Base-by-base conservation (phyloP, 148 eudicot species). In the Cornus suecica region DNA sequence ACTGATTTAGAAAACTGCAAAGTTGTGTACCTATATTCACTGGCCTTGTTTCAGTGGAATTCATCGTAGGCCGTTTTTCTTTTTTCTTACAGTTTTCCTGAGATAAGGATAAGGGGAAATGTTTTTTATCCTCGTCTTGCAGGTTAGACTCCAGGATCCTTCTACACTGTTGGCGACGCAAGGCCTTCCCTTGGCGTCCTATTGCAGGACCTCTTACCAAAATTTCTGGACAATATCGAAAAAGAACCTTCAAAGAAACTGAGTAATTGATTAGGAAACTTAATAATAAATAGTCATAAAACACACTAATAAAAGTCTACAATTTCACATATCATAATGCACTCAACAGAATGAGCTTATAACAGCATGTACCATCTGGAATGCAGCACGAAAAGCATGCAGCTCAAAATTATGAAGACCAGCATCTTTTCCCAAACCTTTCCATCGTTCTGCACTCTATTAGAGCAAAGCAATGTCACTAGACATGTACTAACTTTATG, bases 401-500 rank as follows among this genome's bases (percentile, higher is more conserved):
- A 92, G 76, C 81, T 92, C 92, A 83, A 94, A 94, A 82, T 94
- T 94, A 42, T 92, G 92, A 79, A 90, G 79, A 72, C 92, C 91
- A 66, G 88, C 97, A 65, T 84, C 90, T 80, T 84, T 80, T 76
- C 81, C 88, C 78, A 92, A 74, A 68, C 66, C 79, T 78, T 75
- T 83, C 98, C 98, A 94, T 80, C 98, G 86, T 65, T 88, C 98
- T 71, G 98, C 94, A 87, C 98, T 94, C 98, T 94, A 74, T 13
- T 31, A 72, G 42, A 51, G 37, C 56, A 56, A 69, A 79, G 18
- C 16, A 54, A 6, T n/a, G 31, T 54, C 32, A 64, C 26, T 28
- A 1, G 66, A 48, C 20, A 48, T 48, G 24, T 20, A 58, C 62
- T 20, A 58, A 20, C 0, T 14, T 20, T 52, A 52, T 52, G 22